Base-by-base conservation (phyloP, 2,329 filamentous ascomycete species). In the Cercospora nicotianae region DNA sequence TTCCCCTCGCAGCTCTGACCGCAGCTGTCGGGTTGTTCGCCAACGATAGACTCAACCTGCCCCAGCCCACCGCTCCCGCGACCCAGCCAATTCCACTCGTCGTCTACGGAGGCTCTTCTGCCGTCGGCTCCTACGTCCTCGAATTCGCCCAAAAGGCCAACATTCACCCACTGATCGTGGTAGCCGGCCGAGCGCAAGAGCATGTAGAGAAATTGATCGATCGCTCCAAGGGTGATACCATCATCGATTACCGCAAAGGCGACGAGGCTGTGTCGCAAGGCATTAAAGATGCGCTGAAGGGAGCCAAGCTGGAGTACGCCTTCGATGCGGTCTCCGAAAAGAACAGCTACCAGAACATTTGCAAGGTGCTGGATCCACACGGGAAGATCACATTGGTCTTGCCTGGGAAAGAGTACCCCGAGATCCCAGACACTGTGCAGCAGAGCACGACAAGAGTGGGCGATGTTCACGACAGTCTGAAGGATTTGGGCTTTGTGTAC, bases 131-230 rank as follows among this genome's bases (percentile, higher is more conserved):
- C 8, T 90, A 86, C 73, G 84, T 83, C 0, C 77, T 89, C 48
- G 86, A 90, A 75, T 80, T 90, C 18, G 86, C 86, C 10, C 74
- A 72, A 3, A 79, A 65, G 0, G 77, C 73, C 69, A 86, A 87
- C 74, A 86, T 90, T 67, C 86, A 89, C 76, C 88, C 88, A 0
- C 77, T 90, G 53, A 87, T 90, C 70, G 83, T 82, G 66, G 80
- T 90, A 6, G 87, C 87, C 0, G 88, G 88, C 8, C 79, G 80
- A 4, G 85, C 85, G 3, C 77, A 77, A n/a, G 73, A 81, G 6
- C 85, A 85, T 70, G 86, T 89, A 7, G 80, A 85, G 74, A 76
- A 74, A 0, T 76, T 88, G 30, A 82, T 89, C 63, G 84, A 88
- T 73, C 76, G 76, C 10, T 77, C 75, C 61, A 86, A 85, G 72